A percentile compares a stretch with the other conserved stretches of the same genome.
Evolutionary conservation across 2,329 filamentous ascomycete genomes (phyloP).

Genomic region (Diatrype stigma): DNA sequence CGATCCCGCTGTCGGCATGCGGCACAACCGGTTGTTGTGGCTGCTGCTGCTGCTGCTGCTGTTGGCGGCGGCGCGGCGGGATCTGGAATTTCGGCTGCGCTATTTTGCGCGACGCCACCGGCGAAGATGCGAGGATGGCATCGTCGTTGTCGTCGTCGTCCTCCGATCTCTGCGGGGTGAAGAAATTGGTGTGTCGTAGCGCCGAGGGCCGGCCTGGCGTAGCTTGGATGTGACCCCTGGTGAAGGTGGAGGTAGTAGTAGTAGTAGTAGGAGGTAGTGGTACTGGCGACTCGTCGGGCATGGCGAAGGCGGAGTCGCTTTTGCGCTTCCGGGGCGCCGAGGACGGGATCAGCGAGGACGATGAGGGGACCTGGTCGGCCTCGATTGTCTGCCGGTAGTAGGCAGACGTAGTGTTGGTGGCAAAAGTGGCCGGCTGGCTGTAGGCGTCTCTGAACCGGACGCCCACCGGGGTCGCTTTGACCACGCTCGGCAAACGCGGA

Average conservation of each 20-base stretch:
- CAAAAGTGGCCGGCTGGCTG: slow-evolving; percentile 26
- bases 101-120: slow-evolving; percentile 20
- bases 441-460: slow-evolving; percentile 47
- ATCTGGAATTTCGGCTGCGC: slow-evolving; percentile 15
- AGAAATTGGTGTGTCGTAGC: slow-evolving; percentile 9
- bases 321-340: slow-evolving; percentile 32
- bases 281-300: slow-evolving; percentile 25
- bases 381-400: slow-evolving; percentile 8
- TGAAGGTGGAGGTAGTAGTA: background rate
- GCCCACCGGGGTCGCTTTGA: slow-evolving; percentile 56
- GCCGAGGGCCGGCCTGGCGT: slow-evolving; percentile 18
- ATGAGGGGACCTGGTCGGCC: slow-evolving; percentile 29
- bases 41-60: background rate
- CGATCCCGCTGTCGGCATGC: slow-evolving; percentile 25
- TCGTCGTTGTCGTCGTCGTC: slow-evolving; percentile 17
- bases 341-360: slow-evolving; percentile 37
- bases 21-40: slow-evolving; percentile 6
- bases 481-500: slow-evolving; percentile 35
- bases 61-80: slow-evolving; percentile 6
- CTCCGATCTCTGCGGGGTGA: slow-evolving; percentile 13
- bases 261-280: too few relatives aligned
- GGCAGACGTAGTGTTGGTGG: slow-evolving; percentile 14
- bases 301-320: slow-evolving; percentile 28
- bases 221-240: slow-evolving; percentile 12
- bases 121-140: slow-evolving; percentile 26